Conservation (phyloP, 345 rosid genomes). For the Limnanthes douglasii region DNA sequence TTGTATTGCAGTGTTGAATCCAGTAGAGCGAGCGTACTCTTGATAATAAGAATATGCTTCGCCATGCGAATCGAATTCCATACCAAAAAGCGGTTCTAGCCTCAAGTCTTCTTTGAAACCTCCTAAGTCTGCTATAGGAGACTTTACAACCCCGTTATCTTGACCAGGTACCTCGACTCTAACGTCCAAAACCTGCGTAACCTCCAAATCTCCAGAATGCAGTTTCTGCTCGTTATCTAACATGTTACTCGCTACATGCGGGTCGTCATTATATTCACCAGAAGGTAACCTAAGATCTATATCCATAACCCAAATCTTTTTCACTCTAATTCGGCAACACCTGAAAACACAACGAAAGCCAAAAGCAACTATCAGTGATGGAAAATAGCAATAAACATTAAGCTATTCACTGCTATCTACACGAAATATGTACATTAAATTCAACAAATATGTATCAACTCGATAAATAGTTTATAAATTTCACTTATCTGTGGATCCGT, state of each 20-base stretch:
- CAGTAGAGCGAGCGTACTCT: constrained; percentile 57
- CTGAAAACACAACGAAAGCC: too few species aligned
- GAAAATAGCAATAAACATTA: too few species aligned
- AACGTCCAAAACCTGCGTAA: constrained; percentile 11
- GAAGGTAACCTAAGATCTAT: constrained; percentile 45
- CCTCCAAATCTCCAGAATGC: constrained; percentile 20
- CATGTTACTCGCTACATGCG: constrained; percentile 28
- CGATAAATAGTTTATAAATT: too few species aligned
- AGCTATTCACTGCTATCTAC: too few species aligned
- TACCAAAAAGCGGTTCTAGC: constrained; percentile 38
- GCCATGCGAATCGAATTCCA: constrained; percentile 45
- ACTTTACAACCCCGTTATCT: constrained; percentile 12
- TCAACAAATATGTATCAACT: too few species aligned
- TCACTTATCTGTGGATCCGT: too few species aligned
- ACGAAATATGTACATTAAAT: too few species aligned
- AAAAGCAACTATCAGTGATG: too few species aligned
- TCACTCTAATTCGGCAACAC: too few species aligned
- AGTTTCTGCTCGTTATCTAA: constrained; percentile 25
- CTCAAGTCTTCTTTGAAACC: constrained; percentile 16
- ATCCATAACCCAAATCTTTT: too few species aligned
- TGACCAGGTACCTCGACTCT: constrained; percentile 11
- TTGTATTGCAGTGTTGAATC: constrained; percentile 47
- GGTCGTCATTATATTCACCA: constrained; percentile 31
- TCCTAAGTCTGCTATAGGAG: constrained; percentile 12
- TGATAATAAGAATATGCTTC: constrained; percentile 53